Conservation (phyloP, 2,329 filamentous ascomycete species). For the Neobulgaria alba region DNA sequence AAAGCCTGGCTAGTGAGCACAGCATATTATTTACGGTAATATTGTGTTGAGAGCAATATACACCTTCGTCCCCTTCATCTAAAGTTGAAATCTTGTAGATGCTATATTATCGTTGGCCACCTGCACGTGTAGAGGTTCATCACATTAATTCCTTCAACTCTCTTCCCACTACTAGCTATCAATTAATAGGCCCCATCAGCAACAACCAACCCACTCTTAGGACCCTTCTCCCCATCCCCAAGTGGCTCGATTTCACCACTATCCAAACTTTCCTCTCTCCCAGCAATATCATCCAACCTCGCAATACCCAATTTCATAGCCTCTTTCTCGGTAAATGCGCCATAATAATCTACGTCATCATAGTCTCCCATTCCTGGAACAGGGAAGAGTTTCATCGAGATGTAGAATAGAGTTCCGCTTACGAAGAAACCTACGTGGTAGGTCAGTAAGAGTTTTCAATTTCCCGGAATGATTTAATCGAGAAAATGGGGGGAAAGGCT, state of each 20-base stretch:
- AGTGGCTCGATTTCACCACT: conserved; percentile 1
- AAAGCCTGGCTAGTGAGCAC: no score
- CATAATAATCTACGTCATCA: conserved; percentile 36
- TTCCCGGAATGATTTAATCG: conserved; percentile 39
- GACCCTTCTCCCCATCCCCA: conserved; percentile 4
- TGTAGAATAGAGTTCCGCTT: conserved; percentile 20
- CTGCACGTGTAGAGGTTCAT: no score
- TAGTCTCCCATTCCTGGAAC: conserved; percentile 33
- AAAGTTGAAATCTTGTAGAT: no score
- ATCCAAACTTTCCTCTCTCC: conserved; percentile 5
- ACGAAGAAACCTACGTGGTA: conserved; percentile 31
- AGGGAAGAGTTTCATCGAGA: conserved; percentile 33
- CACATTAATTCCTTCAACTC: no score
- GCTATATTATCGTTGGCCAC: no score
- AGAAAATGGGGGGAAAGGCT: no score
- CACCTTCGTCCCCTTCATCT: no score
- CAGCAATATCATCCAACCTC: background rate
- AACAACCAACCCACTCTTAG: conserved; percentile 8
- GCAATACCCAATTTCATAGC: conserved; percentile 31
- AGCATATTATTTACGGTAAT: no score
- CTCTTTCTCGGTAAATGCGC: conserved; percentile 36
- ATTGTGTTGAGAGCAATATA: no score
- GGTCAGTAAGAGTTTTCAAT: conserved; percentile 11
- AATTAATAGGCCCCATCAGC: conserved; percentile 8
- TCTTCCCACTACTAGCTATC: no score